Evolutionary conservation across 192 early-diverging fungal genomes (phyloP).

Genomic region (Pilaira anomala): DNA sequence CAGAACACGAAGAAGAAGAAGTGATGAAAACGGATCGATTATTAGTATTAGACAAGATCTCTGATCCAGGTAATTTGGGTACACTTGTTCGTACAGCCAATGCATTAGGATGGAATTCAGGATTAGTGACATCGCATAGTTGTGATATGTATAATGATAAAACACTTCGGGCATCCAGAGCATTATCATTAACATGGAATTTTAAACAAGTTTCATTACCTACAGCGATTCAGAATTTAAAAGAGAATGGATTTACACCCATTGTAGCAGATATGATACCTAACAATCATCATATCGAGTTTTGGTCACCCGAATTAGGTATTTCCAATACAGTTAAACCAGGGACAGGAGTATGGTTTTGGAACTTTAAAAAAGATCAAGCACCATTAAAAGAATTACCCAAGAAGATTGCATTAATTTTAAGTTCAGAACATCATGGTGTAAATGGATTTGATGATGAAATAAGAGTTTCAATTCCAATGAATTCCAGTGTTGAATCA

Average conservation of each 20-base stretch:
- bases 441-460: slow-evolving; percentile 27
- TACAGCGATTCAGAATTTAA: slow-evolving; percentile 22
- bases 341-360: slow-evolving; percentile 18
- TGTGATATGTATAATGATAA: slow-evolving; percentile 49
- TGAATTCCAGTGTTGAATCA: slow-evolving; percentile 41
- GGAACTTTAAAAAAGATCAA: slow-evolving; percentile 22
- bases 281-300: neutral
- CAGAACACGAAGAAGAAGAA: neutral
- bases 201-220: slow-evolving; percentile 11
- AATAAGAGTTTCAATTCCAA: slow-evolving; percentile 44
- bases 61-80: slow-evolving; percentile 46
- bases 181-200: slow-evolving; percentile 39
- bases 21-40: slow-evolving; percentile 18
- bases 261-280: slow-evolving; percentile 49
- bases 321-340: neutral
- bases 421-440: slow-evolving; percentile 48
- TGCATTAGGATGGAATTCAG: slow-evolving; percentile 44
- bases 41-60: slow-evolving; percentile 44
- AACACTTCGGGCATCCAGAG: slow-evolving; percentile 44
- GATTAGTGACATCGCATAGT: slow-evolving; percentile 35
- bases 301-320: slow-evolving; percentile 17
- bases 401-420: slow-evolving; percentile 35
- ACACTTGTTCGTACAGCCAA: slow-evolving; percentile 44
- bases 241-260: slow-evolving; percentile 29
- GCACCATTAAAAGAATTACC: slow-evolving; percentile 17